These are phyloP conservation scores for Colletotrichum noveboracense DNA, from an alignment of 2,329 filamentous ascomycete species.

Conservation along the genomic window DNA sequence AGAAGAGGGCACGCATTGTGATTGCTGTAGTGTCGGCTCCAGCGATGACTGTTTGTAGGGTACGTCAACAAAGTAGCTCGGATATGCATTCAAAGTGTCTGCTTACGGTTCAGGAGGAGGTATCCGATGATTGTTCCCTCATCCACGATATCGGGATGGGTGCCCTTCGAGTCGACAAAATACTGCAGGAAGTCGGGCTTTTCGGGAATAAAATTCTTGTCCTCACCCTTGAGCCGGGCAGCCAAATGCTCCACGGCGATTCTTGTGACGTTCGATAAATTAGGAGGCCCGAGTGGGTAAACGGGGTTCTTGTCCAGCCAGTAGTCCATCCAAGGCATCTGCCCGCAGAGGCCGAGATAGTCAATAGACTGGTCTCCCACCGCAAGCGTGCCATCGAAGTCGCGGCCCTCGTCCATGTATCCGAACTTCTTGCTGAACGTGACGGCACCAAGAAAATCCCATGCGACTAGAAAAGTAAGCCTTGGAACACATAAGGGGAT, in stretches of 20 bases:
- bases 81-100: background rate
- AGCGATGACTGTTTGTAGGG: slow-evolving; percentile 30
- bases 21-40: slow-evolving; percentile 42
- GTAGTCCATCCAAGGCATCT: slow-evolving; percentile 31
- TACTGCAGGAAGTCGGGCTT: slow-evolving; percentile 35
- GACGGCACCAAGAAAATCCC: slow-evolving; percentile 46
- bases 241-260: slow-evolving; percentile 25
- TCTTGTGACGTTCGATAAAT: slow-evolving; percentile 24
- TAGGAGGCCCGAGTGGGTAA: slow-evolving; percentile 27
- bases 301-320: slow-evolving; percentile 35
- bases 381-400: slow-evolving; percentile 41
- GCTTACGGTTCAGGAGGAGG: slow-evolving; percentile 31
- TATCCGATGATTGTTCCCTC: slow-evolving; percentile 35
- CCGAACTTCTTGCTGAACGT: slow-evolving; percentile 45
- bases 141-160: slow-evolving; percentile 38
- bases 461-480: slow-evolving; percentile 28
- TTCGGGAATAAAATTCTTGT: slow-evolving; percentile 4
- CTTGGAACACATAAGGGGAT: background rate
- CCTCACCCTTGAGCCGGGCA: slow-evolving; percentile 14
- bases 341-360: slow-evolving; percentile 33
- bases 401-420: slow-evolving; percentile 41
- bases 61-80: background rate
- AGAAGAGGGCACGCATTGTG: slow-evolving; percentile 38
- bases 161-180: slow-evolving; percentile 38
- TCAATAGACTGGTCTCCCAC: slow-evolving; percentile 33